Base-by-base conservation (phyloP, 2,329 filamentous ascomycete species). In the Diplodia intermedia region DNA sequence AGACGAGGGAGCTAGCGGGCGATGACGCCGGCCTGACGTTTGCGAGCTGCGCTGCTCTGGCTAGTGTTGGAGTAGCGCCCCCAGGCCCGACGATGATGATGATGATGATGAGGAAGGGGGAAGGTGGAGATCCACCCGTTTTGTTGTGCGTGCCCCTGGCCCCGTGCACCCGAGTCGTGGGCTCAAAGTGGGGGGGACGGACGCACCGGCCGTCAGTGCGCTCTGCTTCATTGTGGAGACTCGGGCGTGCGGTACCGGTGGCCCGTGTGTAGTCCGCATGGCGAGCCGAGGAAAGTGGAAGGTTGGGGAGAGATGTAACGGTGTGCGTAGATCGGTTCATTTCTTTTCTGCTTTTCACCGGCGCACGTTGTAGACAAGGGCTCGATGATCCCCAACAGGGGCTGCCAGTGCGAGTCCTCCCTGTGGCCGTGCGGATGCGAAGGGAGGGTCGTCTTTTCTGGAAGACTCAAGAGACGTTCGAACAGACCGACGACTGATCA, bases 11-110 rank as follows among this genome's bases (percentile, higher is more conserved):
- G 43, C 43, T 47, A 47, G 18, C 18, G 15, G 8, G 18, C 18
- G 43, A 47, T 47, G 43, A 47, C 43, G 43, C 43, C 18, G 43
- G 43, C 43, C 43, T 47, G 43, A 47, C 43, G 43, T 47, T n/a
- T n/a, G 40, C 7, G 7, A 40, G 26, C 26, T n/a, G 15, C 18
- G 8, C 18, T n/a, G 31, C 31, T 47, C n/a, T n/a, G 43, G n/a
- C 18, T 47, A 47, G 43, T 18, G 40, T n/a, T 15, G 18, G 40
- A 8, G 15, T 15, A 18, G 40, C 40, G 12, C 4, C 12, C 26
- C 38, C 38, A 6, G 14, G 31, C 31, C 31, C 40, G 40, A 43
- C 15, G 40, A 43, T 43, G 40, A 43, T 43, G 40, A 43, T 43
- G 40, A 43, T 43, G 40, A 43, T 43, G 40, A 43, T 43, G 43